Percentiles rank a stretch among this genome's conserved stretches.
Conservation (phyloP, 306 rosid species). For the Castanea crenata region DNA sequence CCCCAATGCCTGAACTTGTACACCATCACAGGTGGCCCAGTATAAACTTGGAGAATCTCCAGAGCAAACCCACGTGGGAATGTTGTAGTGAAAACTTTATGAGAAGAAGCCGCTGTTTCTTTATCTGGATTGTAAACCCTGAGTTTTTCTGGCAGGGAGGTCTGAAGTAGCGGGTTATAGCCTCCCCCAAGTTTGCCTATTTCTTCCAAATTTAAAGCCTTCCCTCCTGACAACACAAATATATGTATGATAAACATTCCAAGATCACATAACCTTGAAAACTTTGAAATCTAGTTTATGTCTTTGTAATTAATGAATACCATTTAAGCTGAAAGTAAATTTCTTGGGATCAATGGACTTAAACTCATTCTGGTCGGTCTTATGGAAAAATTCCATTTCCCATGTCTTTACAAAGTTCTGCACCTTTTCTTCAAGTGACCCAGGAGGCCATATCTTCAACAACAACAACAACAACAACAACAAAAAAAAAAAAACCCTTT, state of each 20-base stretch:
- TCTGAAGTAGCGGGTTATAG: constrained; percentile 50
- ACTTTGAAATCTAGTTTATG: neutral
- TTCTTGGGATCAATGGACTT: constrained; percentile 47
- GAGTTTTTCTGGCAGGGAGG: constrained; percentile 47
- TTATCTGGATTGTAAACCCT: constrained; percentile 44
- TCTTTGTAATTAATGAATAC: constrained; percentile 12
- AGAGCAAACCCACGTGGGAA: constrained; percentile 72
- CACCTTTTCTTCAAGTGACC: constrained; percentile 58
- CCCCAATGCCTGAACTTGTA: constrained; percentile 84
- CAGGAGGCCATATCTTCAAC: constrained; percentile 58
- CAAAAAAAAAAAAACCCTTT: neutral
- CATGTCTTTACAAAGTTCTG: constrained; percentile 56
- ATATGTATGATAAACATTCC: neutral
- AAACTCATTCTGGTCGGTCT: constrained; percentile 29
- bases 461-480: too few species aligned
- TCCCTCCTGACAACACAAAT: constrained; percentile 36
- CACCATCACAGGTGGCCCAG: constrained; percentile 56
- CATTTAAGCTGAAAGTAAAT: constrained; percentile 50
- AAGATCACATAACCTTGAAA: neutral
- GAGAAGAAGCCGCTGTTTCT: constrained; percentile 56
- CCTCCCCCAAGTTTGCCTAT: constrained; percentile 60
- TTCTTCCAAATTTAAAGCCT: constrained; percentile 36
- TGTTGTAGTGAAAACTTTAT: constrained; percentile 41
- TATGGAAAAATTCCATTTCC: constrained; percentile 64
- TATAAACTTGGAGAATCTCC: constrained; percentile 47